Evolutionary conservation across 345 rosid species (phyloP), one percentile per base, ranked within the genome.

Genomic region (Aquilaria sinensis): DNA sequence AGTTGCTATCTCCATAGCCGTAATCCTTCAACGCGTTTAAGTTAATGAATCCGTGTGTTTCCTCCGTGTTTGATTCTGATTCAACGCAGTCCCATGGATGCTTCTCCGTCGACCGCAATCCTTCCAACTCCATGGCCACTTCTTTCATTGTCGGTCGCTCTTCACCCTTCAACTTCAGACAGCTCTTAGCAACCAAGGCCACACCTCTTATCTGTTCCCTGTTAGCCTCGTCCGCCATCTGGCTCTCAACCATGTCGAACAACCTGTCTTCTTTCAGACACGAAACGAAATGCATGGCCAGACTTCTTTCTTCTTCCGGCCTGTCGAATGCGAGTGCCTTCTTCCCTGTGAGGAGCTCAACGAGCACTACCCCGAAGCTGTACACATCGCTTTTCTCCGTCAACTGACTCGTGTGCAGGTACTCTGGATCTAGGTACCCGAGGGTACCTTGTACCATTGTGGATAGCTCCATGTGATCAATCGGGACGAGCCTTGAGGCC

Each of bases 331-430:
- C 65, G 9, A 74, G 43, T 0, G 68, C 80, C 12, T 75, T 79
- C 30, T 62, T 69, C 8, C 81, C 80, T 0, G 83, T 75, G 10
- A 81, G 49, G 10, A 81, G 79, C 55, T 82, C 81, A 9, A 74
- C 75, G 37, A 82, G 64, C 9, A 82, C 70, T 12, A 80, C 77
- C 2, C 85, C 81, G 14, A 83, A 83, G 59, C 80, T 78, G 12
- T 80, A 83, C 2, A 80, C 83, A 63, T 83, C 83, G 9, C 85
- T 83, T 59, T 83, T 83, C 9, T 76, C 81, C 0, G 79, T 78
- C n/a, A 81, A 70, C 13, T 71, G 60, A 52, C 76, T 66, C 5
- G 80, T 58, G 5, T 63, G 70, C n/a, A 65, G 67, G 46, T 80
- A 78, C 43, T 80, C 78, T 0, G 81, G 85, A 31, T 83, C 88